phyloP scores from a whole-genome alignment of 2,329 filamentous ascomycete genomes.

The Fusarium citri region DNA sequence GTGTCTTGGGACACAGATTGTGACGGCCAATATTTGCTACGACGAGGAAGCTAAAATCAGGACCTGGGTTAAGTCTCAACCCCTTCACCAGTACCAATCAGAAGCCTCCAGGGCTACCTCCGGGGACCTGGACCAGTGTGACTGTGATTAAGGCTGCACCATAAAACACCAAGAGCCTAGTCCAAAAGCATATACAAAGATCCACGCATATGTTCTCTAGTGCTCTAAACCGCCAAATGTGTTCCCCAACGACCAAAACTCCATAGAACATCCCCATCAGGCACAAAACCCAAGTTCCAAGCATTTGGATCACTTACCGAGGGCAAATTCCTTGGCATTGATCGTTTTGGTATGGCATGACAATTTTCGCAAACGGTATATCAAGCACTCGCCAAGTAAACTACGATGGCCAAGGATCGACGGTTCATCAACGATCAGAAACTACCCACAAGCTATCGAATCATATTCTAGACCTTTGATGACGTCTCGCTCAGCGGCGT shows the following conservation, averaged over 20 bases:
- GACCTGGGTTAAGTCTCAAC: not conserved
- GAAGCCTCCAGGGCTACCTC: not conserved
- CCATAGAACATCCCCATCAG: not conserved
- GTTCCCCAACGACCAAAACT: not conserved
- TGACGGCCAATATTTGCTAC: too few relatives aligned
- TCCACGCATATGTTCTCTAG: not conserved
- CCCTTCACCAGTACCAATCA: rapidly evolving
- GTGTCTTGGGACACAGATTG: too few relatives aligned
- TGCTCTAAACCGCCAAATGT: not conserved
- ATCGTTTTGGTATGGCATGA: not conserved
- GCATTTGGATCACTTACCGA: not conserved
- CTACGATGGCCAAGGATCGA: not conserved
- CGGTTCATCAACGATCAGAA: not conserved
- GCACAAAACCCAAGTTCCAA: not conserved
- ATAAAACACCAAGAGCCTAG: not conserved
- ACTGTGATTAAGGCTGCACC: not conserved
- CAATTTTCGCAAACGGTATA: too few relatives aligned
- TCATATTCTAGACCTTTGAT: rapidly evolving
- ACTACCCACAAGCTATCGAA: rapidly evolving
- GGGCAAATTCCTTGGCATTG: not conserved
- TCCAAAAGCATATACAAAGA: not conserved
- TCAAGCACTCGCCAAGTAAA: not conserved
- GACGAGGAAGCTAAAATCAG: not conserved
- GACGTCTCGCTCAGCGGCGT: not conserved
- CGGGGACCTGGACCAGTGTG: not conserved